A percentile compares a stretch with the other conserved stretches of the same genome.
phyloP scores from a whole-genome alignment of 2,329 filamentous ascomycete genomes.

The Aspergillus ibericus region DNA sequence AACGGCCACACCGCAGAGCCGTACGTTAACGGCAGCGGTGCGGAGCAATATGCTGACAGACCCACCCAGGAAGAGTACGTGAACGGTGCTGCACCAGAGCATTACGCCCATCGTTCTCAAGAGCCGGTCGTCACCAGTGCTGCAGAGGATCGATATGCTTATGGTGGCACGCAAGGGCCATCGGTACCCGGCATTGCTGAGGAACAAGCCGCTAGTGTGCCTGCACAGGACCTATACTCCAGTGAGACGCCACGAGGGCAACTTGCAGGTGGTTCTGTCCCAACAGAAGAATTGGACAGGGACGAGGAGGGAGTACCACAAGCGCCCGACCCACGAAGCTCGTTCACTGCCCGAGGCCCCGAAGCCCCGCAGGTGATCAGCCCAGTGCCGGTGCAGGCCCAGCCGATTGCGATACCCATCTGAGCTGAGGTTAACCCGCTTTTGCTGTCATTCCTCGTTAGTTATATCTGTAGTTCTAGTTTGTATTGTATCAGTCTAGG shows the following conservation, averaged over 20 bases:
- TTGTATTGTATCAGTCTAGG: not conserved
- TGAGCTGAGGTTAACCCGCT: not conserved
- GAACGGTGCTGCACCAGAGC: not conserved
- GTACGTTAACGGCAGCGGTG: not conserved
- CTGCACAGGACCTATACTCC: not conserved
- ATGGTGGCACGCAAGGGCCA: not conserved
- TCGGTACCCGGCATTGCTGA: not conserved
- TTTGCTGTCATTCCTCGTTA: not conserved
- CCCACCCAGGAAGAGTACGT: not conserved
- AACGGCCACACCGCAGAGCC: not conserved
- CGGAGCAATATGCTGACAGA: not conserved
- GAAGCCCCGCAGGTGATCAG: not conserved
- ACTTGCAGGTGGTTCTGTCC: not conserved
- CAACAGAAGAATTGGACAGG: not conserved
- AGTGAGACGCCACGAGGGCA: not conserved
- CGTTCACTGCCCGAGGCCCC: not conserved
- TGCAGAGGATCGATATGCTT: not conserved
- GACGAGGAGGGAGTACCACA: not conserved
- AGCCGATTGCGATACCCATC: conserved; percentile 17
- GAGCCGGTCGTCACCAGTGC: not conserved
- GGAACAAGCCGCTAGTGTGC: not conserved
- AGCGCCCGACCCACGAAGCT: not conserved
- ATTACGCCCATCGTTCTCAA: not conserved
- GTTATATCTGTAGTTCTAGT: not conserved
- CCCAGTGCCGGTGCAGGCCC: conserved; percentile 4